Evolutionary conservation across 768 basidiomycete genomes (phyloP).

Genomic region (Fomitopsis serialis): DNA sequence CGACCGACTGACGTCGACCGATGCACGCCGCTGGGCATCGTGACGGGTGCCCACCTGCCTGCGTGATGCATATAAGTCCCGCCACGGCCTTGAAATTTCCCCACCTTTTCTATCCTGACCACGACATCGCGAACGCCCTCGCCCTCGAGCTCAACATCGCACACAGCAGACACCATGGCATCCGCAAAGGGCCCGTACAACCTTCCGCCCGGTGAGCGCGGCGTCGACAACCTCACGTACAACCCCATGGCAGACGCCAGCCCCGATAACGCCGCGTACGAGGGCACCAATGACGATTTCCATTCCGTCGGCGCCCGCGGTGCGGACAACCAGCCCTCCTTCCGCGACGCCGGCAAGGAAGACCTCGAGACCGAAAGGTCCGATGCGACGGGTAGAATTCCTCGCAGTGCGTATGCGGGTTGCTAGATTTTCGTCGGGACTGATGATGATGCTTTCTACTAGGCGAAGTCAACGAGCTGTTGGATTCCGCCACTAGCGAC

Average conservation of each 20-base stretch:
- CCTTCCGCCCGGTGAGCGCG: slow-evolving; percentile 8
- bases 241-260: slow-evolving; percentile 16
- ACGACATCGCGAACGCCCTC: background rate
- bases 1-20: no score
- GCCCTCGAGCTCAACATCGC: background rate
- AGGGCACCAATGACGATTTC: slow-evolving; percentile 10
- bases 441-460: background rate
- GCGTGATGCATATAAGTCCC: no score
- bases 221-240: slow-evolving; percentile 17
- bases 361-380: slow-evolving; percentile 16
- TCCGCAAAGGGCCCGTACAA: slow-evolving; percentile 10
- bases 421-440: background rate
- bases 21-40: no score
- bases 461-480: slow-evolving; percentile 21
- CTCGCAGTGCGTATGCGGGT: slow-evolving; percentile 11
- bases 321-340: slow-evolving; percentile 18
- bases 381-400: slow-evolving; percentile 16
- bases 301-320: slow-evolving; percentile 20
- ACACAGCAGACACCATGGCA: background rate
- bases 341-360: slow-evolving; percentile 13
- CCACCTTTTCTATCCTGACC: no score
- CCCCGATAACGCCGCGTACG: slow-evolving; percentile 17
- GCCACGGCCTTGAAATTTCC: no score
- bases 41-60: no score
- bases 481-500: slow-evolving; percentile 7